Evolutionary conservation across 192 early-diverging fungal species (phyloP), one percentile per base, ranked within the genome.

Genomic region (Spinellus fusiger): DNA sequence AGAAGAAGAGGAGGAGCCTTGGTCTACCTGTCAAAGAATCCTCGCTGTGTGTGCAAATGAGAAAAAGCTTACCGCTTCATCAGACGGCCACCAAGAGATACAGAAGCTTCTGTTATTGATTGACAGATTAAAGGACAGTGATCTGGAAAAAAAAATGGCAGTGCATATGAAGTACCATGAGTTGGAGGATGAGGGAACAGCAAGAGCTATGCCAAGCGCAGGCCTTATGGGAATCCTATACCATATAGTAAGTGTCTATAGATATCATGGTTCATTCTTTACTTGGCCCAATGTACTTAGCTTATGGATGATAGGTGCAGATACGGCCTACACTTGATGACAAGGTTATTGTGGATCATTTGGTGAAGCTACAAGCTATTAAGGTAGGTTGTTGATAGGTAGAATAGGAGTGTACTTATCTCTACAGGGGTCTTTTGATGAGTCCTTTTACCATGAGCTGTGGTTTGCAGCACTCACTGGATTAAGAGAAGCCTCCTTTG

Each of bases 401-500:
- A 10, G 16, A 49, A 28, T 7, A 51, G 9, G 0, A 25, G 18
- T 15, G 8, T 27, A 5, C 1, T 27, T 47, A 12, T 9, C 31
- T 22, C 5, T 18, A 16, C 49, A 75, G 75, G 66, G 67, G 4
- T 49, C 62, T 4, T 71, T 64, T 72, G 73, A 77, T 66, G 69
- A 65, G 31, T 62, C 62, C 1, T 75, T 77, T 61, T 77, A 71
- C 54, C 38, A 75, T 12, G 73, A 77, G 38, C 38, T 77, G 27
- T 74, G 72, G 76, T 35, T 77, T 9, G 37, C 69, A 0, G 65
- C 69, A 25, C 47, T 77, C 22, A 77, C 73, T 13, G 76, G 76
- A 32, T 54, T 77, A 18, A 65, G 73, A 10, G 76, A 77, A 49
- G 69, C 68, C n/a, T 63, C 49, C 9, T 34, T 67, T 13, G 53